Base-by-base conservation (phyloP, 352 stramenopile genomes). In the Thalassiosira oceanica region DNA sequence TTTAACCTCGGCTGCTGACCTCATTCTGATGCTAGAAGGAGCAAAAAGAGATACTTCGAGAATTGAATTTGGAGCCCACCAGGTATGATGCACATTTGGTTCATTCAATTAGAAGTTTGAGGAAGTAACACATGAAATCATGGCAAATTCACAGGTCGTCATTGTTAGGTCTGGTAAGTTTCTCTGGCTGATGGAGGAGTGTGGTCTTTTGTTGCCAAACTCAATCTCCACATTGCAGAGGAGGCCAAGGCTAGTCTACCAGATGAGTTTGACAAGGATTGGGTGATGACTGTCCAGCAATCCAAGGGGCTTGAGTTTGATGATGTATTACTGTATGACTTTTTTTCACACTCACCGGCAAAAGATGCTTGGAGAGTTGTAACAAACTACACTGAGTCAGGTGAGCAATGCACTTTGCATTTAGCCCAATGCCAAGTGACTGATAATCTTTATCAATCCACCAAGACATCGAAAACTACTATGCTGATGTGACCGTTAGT, bases 251-350 rank as follows among this genome's bases (percentile, higher is more conserved):
- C 58, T 16, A 45, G 18, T 18, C 61, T 86, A 16, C 60, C 68
- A 5, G 56, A 76, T 13, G 71, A 85, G 50, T 78, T 85, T 29
- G 55, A 76, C 36, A 20, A 18, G 10, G 69, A 76, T 28, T 76
- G 69, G 67, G 73, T 83, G 7, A 79, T 83, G 66, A 80, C 73
- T n/a, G 66, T 79, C 36, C 61, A 78, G 29, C 64, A 85, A 63
- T 52, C 57, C 21, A 85, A 83, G 36, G 76, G 76, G 45, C 46
- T 85, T 18, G 76, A 85, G 36, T 85, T 85, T 62, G 61, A 83
- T 49, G 72, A 80, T 54, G 69, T 78, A 11, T 39, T 83, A 4
- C n/a, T 83, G 3, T 62, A 73, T 27, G 75, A 85, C 54, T 83
- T 83, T 57, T 85, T 80, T 43, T 39, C 36, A 8, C 68, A 85